Base-by-base conservation (phyloP, 139 green algal genomes). In the Nannochloris sp. region DNA sequence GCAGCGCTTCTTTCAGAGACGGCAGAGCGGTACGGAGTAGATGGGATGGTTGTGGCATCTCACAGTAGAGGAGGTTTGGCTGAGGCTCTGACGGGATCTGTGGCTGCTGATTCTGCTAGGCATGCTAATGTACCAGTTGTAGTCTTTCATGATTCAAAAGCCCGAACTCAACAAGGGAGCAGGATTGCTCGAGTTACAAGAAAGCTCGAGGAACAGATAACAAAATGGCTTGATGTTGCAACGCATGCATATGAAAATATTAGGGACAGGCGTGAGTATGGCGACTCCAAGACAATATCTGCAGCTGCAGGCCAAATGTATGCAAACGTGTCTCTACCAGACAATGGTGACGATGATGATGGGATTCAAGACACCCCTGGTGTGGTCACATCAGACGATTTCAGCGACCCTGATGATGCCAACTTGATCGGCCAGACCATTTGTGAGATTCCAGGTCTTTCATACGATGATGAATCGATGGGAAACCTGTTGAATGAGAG, bases 61-160 rank as follows among this genome's bases (percentile, higher is more conserved):
- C 69, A 76, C 6, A 13, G 12, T 4, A 61, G 49, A 26, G 50
- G 62, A 30, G 56, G 56, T 11, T 49, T 76, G 10, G 49, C 29
- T 9, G 69, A 76, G 44, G 66, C 57, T 11, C 3, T 71, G 8
- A 43, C 65, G 29, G 69, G 69, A 53, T 58, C 28, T n/a, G 62
- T 76, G 51, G 69, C 69, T 4, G 57, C 55, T 12, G 44, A 76
- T 45, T 71, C 51, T 56, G 49, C 30, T 26, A n/a, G 48, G 30
- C 62, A 71, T 46, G 49, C 62, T 29, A 2, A 12, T 31, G 25
- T 17, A 3, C 69, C 69, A 11, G 69, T 76, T 26, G 53, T 76
- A 26, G 61, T 76, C 23, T 37, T 76, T 23, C 46, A 53, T 53
- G 46, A 53, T 53, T 20, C 46, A 28, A 20, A 53, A 23, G n/a